Evolutionary conservation across 2,329 filamentous ascomycete genomes (phyloP).

Genomic region (Arthroderma sp.): DNA sequence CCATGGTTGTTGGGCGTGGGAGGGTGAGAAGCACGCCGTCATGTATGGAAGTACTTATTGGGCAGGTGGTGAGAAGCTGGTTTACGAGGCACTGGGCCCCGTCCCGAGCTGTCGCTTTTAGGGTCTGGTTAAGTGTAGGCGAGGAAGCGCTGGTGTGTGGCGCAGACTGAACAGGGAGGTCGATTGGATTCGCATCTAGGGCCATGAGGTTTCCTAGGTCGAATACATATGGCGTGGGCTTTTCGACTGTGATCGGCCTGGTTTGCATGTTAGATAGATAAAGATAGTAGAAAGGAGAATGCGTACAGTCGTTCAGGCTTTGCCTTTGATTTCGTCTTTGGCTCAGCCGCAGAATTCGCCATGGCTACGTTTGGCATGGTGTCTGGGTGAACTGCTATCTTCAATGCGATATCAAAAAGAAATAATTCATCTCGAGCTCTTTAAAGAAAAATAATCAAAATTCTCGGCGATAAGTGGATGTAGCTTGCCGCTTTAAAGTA

Average conservation of each 20-base stretch:
- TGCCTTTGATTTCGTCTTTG: slow-evolving; percentile 16
- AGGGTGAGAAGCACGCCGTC: slow-evolving; percentile 67
- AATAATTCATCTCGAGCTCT: background rate
- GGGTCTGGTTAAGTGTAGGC: slow-evolving; percentile 49
- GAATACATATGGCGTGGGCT: slow-evolving; percentile 83
- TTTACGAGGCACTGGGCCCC: slow-evolving; percentile 87
- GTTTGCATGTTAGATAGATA: slow-evolving; percentile 6
- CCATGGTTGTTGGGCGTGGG: slow-evolving; percentile 53
- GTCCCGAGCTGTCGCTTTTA: slow-evolving; percentile 67
- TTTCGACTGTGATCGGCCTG: slow-evolving; percentile 54
- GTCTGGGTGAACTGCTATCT: background rate
- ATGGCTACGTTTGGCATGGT: slow-evolving; percentile 24
- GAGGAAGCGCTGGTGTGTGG: slow-evolving; percentile 16
- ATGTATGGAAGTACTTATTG: slow-evolving; percentile 53
- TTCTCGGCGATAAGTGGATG: background rate
- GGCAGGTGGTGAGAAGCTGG: slow-evolving; percentile 81
- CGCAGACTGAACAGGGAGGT: slow-evolving; percentile 37
- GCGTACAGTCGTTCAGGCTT: slow-evolving; percentile 34
- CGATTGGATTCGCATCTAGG: slow-evolving; percentile 74
- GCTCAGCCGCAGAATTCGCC: slow-evolving; percentile 16
- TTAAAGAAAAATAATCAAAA: background rate
- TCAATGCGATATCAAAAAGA: background rate
- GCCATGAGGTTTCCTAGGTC: slow-evolving; percentile 79
- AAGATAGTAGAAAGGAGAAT: background rate
- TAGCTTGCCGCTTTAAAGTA: background rate